These are phyloP conservation scores for Nemophila menziesii DNA, from an alignment of 257 asterid genomes.

Conservation along the genomic window DNA sequence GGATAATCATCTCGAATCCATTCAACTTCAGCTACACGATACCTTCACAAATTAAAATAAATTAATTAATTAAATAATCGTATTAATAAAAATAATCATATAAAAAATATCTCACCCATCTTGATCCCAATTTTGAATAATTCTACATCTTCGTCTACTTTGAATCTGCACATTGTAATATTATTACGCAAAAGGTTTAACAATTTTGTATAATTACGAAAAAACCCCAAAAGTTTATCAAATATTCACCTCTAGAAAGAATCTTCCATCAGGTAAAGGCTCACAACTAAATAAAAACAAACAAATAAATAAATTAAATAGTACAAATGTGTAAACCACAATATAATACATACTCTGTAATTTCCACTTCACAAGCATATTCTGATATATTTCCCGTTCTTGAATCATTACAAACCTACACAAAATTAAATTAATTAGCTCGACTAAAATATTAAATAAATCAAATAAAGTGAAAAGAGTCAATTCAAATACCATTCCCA, in stretches of 20 bases:
- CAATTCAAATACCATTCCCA: constrained; percentile 75
- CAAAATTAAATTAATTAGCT: constrained; percentile 10
- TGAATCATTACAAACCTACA: constrained; percentile 62
- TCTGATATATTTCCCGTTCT: constrained; percentile 73
- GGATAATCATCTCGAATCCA: constrained; percentile 65
- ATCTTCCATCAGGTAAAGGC: constrained; percentile 98
- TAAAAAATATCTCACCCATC: constrained; percentile 41
- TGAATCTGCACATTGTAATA: constrained; percentile 50
- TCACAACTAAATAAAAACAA: constrained; percentile 69
- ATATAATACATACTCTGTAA: constrained; percentile 60
- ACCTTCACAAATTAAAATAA: constrained; percentile 36
- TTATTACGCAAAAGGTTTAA: too few species aligned
- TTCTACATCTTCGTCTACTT: constrained; percentile 84
- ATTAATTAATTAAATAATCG: not conserved
- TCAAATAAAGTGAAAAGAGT: not conserved
- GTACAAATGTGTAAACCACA: not conserved
- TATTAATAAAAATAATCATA: constrained; percentile 12
- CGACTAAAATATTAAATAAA: constrained; percentile 7
- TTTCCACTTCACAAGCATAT: constrained; percentile 95
- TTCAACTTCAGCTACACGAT: constrained; percentile 91
- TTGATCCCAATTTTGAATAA: constrained; percentile 77
- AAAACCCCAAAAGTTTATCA: not conserved
- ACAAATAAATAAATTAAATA: constrained; percentile 9
- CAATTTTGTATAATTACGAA: not conserved
- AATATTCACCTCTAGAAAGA: constrained; percentile 75